A percentile compares a stretch with the other conserved stretches of the same genome.
Conservation (phyloP, 2,329 filamentous ascomycete species). For the Penicillium sp. region DNA sequence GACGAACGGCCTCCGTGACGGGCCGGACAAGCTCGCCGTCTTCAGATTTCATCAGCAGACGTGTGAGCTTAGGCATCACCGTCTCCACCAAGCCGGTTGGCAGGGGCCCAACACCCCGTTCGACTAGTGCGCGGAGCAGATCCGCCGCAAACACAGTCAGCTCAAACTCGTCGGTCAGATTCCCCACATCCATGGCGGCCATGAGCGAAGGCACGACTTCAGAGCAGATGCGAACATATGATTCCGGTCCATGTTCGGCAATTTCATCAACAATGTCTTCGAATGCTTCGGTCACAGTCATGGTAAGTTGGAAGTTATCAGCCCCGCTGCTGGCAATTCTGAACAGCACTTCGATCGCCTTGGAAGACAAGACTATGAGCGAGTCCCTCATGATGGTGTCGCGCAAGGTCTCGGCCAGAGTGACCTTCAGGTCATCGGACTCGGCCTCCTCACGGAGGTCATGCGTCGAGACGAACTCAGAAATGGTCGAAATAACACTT, state of each 20-base stretch:
- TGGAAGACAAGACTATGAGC: slow-evolving; percentile 63
- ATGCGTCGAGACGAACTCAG: slow-evolving; percentile 69
- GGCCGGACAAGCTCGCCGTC: slow-evolving; percentile 86
- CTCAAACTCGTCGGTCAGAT: slow-evolving; percentile 70
- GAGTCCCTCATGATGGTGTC: slow-evolving; percentile 77
- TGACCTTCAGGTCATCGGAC: slow-evolving; percentile 85
- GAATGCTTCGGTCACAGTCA: slow-evolving; percentile 83
- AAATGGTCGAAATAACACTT: slow-evolving; percentile 55
- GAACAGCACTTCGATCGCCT: slow-evolving; percentile 75
- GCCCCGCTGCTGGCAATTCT: slow-evolving; percentile 82
- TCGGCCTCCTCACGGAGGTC: slow-evolving; percentile 80
- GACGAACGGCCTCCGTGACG: slow-evolving; percentile 78
- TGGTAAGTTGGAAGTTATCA: slow-evolving; percentile 82
- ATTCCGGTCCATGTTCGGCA: slow-evolving; percentile 56
- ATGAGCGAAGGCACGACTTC: slow-evolving; percentile 85
- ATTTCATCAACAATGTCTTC: slow-evolving; percentile 75
- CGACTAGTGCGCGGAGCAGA: slow-evolving; percentile 70
- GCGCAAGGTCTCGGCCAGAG: slow-evolving; percentile 77
- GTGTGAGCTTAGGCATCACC: slow-evolving; percentile 79
- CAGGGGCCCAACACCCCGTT: slow-evolving; percentile 77
- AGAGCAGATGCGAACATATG: slow-evolving; percentile 71
- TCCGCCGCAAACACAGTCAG: slow-evolving; percentile 83
- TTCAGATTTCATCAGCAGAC: slow-evolving; percentile 72
- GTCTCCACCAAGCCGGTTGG: slow-evolving; percentile 79
- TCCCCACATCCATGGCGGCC: slow-evolving; percentile 81